These are phyloP conservation scores for Pythium rhizo-oryzae DNA, from an alignment of 352 stramenopile genomes.

Conservation along the genomic window DNA sequence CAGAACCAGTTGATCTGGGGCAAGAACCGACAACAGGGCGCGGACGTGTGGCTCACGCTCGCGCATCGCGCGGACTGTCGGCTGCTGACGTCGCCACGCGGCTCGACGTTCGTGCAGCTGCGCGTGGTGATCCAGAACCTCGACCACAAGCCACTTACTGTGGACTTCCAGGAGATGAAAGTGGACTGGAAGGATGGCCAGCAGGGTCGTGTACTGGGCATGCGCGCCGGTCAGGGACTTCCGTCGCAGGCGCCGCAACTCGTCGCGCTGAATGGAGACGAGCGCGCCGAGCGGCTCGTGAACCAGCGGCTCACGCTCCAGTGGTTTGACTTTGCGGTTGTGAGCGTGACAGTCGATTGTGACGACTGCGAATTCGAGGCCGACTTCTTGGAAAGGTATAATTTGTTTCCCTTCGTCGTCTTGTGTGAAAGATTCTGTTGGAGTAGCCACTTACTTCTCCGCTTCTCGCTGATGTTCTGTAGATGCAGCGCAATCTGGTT, in stretches of 20 bases:
- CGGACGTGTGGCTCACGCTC: slow-evolving; percentile 75
- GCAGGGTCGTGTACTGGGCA: slow-evolving; percentile 47
- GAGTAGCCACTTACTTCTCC: no score
- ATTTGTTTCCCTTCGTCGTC: no score
- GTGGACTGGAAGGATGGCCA: slow-evolving; percentile 73
- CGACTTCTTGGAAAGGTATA: slow-evolving; percentile 75
- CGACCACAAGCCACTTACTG: slow-evolving; percentile 45
- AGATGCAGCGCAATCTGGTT: slow-evolving; percentile 68
- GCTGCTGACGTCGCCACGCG: slow-evolving; percentile 34
- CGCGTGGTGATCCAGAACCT: slow-evolving; percentile 75
- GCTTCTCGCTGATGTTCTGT: not conserved
- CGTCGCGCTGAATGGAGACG: slow-evolving; percentile 58
- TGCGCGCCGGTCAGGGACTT: slow-evolving; percentile 19
- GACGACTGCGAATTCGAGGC: slow-evolving; percentile 74
- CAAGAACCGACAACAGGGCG: slow-evolving; percentile 58
- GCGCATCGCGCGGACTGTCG: slow-evolving; percentile 73
- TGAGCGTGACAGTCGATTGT: slow-evolving; percentile 65
- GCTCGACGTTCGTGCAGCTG: slow-evolving; percentile 57
- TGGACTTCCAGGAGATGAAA: slow-evolving; percentile 65
- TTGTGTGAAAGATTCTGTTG: no score
- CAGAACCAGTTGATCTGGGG: slow-evolving; percentile 72
- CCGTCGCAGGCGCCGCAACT: slow-evolving; percentile 47
- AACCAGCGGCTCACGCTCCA: slow-evolving; percentile 46
- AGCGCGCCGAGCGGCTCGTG: slow-evolving; percentile 30
- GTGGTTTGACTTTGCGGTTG: slow-evolving; percentile 71